Base-by-base conservation (phyloP, 257 asterid species). In the Solanum sejunctum region DNA sequence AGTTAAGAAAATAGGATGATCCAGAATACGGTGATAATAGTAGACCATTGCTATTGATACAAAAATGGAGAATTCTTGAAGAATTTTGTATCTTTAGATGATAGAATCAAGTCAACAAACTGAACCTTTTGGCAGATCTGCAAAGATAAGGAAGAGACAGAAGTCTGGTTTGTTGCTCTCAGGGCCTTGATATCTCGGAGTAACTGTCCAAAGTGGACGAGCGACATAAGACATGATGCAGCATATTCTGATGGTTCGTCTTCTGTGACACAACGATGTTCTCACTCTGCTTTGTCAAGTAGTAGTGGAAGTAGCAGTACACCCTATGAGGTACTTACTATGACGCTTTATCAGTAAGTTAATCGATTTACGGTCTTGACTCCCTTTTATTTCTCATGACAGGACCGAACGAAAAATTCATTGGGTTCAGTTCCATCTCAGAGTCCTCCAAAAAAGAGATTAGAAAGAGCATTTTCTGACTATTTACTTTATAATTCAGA, bases 111-210 rank as follows among this genome's bases (percentile, higher is more conserved):
- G 36, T 17, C 78, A 78, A 51, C 41, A 66, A 84, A 83, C 28
- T 86, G 82, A 82, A 81, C 84, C 73, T 78, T 56, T 83, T 79
- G 84, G 78, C 92, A 94, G 98, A 91, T 94, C 87, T 94, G 98
- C 87, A 94, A 94, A 89, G 97, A 94, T 86, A 94, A 93, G 90
- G 92, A 88, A 83, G 98, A 94, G 89, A 95, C 94, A 66, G 95
- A 93, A 86, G 84, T 89, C 84, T 94, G 98, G 98, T 92, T 92
- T 83, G 90, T 89, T 83, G 95, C 92, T 60, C 91, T 94, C 84
- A 87, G 72, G 51, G 91, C 93, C 89, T 84, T 94, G 86, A 88
- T 91, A 83, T 90, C 93, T 81, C 90, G 86, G 55, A 86, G 87
- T 63, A 88, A 87, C 87, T 82, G 83, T 84, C 88, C 84, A 81